Percentiles rank a stretch among this genome's conserved stretches.
Conservation (phyloP, 108 stramenopile species). For the Fragilariopsis cylindrus region DNA sequence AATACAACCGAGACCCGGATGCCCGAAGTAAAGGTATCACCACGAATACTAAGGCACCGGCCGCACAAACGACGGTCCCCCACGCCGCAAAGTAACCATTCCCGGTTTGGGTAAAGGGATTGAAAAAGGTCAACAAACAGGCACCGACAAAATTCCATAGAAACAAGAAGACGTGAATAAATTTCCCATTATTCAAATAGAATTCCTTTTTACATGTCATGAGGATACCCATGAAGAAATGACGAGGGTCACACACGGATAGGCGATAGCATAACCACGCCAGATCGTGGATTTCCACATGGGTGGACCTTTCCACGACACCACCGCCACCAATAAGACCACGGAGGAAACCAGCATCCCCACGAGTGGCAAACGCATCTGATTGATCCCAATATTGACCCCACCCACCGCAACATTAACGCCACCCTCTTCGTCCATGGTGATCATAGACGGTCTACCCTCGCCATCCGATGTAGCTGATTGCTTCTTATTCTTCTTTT, state of each 20-base stretch:
- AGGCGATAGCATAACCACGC: constrained; percentile 38
- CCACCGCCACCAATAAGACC: constrained; percentile 45
- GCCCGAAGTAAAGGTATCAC: constrained; percentile 10
- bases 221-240: neutral
- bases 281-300: neutral
- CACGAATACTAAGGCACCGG: constrained; percentile 31
- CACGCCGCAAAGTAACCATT: constrained; percentile 75
- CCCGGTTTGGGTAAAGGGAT: constrained; percentile 49
- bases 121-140: constrained; percentile 61
- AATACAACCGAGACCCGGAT: constrained; percentile 21
- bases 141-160: constrained; percentile 59
- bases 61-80: constrained; percentile 34
- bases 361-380: constrained; percentile 34
- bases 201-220: constrained; percentile 19
- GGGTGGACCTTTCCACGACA: neutral
- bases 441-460: no score
- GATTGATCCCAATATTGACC: neutral
- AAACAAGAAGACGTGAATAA: neutral
- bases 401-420: no score
- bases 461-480: no score
- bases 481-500: no score
- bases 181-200: constrained; percentile 3
- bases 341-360: constrained; percentile 34
- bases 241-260: constrained; percentile 28
- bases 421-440: no score